Percentiles rank a stretch among this genome's conserved stretches.
Conservation (phyloP, 441 rosid genomes). For the Biscutella laevigata region DNA sequence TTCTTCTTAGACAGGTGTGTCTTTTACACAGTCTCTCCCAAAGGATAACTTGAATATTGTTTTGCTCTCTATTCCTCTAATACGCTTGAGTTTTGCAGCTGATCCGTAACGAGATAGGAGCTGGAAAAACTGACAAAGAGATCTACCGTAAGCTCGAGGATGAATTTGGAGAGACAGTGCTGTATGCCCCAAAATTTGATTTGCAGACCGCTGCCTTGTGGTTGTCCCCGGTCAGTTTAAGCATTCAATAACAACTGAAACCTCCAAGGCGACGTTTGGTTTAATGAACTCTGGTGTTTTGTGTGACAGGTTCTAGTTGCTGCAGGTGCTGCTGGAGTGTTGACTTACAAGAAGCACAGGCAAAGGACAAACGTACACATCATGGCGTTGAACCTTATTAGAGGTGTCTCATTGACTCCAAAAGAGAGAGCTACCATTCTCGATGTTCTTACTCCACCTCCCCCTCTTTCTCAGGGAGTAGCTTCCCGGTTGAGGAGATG, state of each 20-base stretch:
- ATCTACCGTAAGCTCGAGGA: constrained; percentile 81
- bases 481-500: constrained; percentile 41
- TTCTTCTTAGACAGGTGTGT: constrained; percentile 73
- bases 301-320: constrained; percentile 56
- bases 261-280: neutral
- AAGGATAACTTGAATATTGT: neutral
- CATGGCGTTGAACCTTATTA: constrained; percentile 73
- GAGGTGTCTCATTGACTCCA: constrained; percentile 74
- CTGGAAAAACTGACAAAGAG: constrained; percentile 86
- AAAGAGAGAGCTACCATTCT: constrained; percentile 81
- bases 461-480: constrained; percentile 33
- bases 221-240: constrained; percentile 76
- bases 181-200: constrained; percentile 87
- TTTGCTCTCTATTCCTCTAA: neutral
- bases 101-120: constrained; percentile 72
- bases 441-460: constrained; percentile 80
- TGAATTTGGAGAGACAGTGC: constrained; percentile 88
- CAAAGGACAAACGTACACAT: constrained; percentile 70
- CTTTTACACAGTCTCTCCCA: neutral
- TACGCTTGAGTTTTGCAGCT: constrained; percentile 38
- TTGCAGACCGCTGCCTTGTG: constrained; percentile 84
- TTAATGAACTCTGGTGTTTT: constrained; percentile 4
- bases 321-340: constrained; percentile 57
- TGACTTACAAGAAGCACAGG: constrained; percentile 64
- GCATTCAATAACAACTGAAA: neutral